Evolutionary conservation across 345 rosid species (phyloP).

Genomic region (Rhodomyrtus tomentosa): DNA sequence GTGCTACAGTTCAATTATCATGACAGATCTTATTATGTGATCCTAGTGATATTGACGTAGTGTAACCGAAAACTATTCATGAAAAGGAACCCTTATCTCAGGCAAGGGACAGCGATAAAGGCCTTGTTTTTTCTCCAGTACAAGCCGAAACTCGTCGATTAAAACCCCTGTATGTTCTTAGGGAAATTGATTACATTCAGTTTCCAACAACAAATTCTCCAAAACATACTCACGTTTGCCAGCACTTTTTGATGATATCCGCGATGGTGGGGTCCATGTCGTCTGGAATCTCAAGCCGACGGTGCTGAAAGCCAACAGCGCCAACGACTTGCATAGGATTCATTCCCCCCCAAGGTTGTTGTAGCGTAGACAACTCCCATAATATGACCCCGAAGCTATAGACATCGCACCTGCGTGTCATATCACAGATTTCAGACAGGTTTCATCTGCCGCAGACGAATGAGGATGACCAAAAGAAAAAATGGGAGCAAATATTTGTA

Average conservation of each 20-base stretch:
- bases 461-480: background rate
- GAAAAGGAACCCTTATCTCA: background rate
- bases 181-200: background rate
- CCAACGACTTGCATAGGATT: slow-evolving; percentile 99
- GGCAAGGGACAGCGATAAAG: background rate
- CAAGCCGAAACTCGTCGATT: background rate
- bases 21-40: background rate
- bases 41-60: background rate
- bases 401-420: slow-evolving; percentile 71
- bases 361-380: slow-evolving; percentile 84
- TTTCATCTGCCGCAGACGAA: background rate
- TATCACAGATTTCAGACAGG: background rate
- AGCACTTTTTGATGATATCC: slow-evolving; percentile 67
- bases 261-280: slow-evolving; percentile 55
- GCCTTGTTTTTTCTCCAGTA: background rate
- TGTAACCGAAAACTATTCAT: background rate
- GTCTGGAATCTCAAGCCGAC: slow-evolving; percentile 76
- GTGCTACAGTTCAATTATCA: background rate
- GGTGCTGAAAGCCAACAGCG: slow-evolving; percentile 95
- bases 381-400: slow-evolving; percentile 88
- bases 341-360: slow-evolving; percentile 98
- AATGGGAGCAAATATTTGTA: background rate
- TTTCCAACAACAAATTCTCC: background rate
- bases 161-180: background rate
- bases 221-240: slow-evolving; percentile 76